These are phyloP conservation scores for Boletus eberwhitei DNA, from an alignment of 768 basidiomycete genomes.

Conservation along the genomic window DNA sequence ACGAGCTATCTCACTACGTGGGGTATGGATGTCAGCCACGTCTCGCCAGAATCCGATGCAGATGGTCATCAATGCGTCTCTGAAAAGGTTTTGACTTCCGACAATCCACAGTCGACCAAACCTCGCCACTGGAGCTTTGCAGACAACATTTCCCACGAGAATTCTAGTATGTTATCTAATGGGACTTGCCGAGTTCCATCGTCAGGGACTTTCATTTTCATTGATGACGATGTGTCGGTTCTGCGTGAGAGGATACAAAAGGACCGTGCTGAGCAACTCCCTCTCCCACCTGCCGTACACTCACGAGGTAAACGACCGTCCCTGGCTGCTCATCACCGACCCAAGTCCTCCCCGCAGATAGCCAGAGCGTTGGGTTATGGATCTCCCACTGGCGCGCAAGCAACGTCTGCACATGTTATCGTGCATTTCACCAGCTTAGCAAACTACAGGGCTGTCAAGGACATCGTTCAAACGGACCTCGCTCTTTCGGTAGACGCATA, in stretches of 20 bases:
- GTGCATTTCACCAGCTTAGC: slow-evolving; percentile 89
- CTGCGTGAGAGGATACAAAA: slow-evolving; percentile 72
- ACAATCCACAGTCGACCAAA: slow-evolving; percentile 14
- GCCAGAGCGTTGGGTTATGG: slow-evolving; percentile 49
- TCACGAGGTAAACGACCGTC: slow-evolving; percentile 62
- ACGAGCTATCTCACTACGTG: slow-evolving; percentile 91
- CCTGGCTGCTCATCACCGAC: slow-evolving; percentile 62
- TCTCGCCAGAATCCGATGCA: slow-evolving; percentile 54
- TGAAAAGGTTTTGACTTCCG: slow-evolving; percentile 15
- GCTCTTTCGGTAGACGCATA: slow-evolving; percentile 45
- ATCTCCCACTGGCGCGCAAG: slow-evolving; percentile 26
- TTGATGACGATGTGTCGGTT: slow-evolving; percentile 87
- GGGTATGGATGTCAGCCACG: slow-evolving; percentile 91
- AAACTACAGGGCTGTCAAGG: slow-evolving; percentile 87
- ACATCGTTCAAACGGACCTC: slow-evolving; percentile 64
- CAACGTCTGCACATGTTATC: slow-evolving; percentile 42
- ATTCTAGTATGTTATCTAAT: slow-evolving; percentile 15
- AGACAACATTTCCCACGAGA: slow-evolving; percentile 22
- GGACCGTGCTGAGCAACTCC: slow-evolving; percentile 52
- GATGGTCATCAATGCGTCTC: slow-evolving; percentile 34
- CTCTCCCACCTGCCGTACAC: slow-evolving; percentile 37
- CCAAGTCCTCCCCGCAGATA: slow-evolving; percentile 79
- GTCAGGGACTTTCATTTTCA: slow-evolving; percentile 69
- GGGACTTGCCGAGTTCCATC: slow-evolving; percentile 25
- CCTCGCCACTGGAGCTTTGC: slow-evolving; percentile 20